Conservation (phyloP, 169 alveolate species). For the Cryptosporidium ubiquitum region DNA sequence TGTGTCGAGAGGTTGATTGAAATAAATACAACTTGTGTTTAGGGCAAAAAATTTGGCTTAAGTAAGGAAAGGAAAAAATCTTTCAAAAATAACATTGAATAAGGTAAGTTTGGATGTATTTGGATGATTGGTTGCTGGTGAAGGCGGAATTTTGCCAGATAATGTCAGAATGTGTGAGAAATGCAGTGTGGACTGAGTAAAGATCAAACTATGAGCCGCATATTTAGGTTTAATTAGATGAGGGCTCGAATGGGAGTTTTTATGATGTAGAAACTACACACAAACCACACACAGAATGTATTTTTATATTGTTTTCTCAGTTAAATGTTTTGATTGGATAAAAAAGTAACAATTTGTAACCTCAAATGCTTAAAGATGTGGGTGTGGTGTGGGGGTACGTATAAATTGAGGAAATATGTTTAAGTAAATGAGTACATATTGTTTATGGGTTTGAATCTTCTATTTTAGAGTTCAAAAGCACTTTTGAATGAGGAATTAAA, state of each 20-base stretch:
- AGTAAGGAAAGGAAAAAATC: constrained; percentile 25
- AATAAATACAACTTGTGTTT: constrained; percentile 65
- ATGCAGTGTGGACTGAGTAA: not conserved
- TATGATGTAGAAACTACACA: not conserved
- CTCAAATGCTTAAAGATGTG: not conserved
- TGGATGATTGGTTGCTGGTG: not conserved
- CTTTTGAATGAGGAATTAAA: too few species aligned
- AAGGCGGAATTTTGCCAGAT: not conserved
- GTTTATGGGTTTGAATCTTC: not conserved
- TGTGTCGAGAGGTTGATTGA: constrained; percentile 68
- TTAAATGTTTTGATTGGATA: not conserved
- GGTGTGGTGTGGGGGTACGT: constrained; percentile 16
- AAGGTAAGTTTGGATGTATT: constrained; percentile 22
- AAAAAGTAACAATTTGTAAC: not conserved
- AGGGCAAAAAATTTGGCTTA: constrained; percentile 27
- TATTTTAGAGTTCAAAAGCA: not conserved
- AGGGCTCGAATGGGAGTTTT: not conserved
- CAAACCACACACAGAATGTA: not conserved
- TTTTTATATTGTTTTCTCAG: not conserved
- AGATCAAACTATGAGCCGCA: not conserved
- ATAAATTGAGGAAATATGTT: not conserved
- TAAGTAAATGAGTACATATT: too few species aligned
- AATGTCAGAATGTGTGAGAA: not conserved
- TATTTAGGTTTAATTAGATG: not conserved
- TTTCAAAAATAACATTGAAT: constrained; percentile 6